These are phyloP conservation scores for Aspergillus hortae DNA, from an alignment of 2,329 filamentous ascomycete species.

Conservation along the genomic window DNA sequence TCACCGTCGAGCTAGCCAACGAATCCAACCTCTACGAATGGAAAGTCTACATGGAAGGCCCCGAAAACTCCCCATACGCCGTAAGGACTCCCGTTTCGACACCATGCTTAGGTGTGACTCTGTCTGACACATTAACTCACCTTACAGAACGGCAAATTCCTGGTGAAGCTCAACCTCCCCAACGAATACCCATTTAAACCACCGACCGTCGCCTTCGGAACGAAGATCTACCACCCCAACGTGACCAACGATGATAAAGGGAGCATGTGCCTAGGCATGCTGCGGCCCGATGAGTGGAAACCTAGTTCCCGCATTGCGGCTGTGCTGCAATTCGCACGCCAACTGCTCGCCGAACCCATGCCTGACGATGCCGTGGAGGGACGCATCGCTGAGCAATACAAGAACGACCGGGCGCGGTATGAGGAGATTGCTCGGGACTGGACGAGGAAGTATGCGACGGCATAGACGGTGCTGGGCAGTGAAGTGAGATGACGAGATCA, in stretches of 20 bases:
- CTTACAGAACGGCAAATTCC: constrained; percentile 66
- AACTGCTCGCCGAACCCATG: constrained; percentile 75
- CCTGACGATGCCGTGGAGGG: constrained; percentile 86
- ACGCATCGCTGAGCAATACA: constrained; percentile 80
- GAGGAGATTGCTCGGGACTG: constrained; percentile 73
- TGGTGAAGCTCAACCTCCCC: constrained; percentile 68
- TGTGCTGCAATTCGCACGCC: constrained; percentile 73
- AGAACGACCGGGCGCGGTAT: constrained; percentile 63
- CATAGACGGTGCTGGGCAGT: constrained; percentile 5
- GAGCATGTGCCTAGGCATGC: constrained; percentile 78
- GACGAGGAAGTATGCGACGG: constrained; percentile 66
- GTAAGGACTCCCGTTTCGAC: constrained; percentile 41
- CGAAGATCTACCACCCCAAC: constrained; percentile 95
- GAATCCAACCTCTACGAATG: constrained; percentile 66
- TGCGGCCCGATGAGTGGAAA: constrained; percentile 89
- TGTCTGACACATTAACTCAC: background rate
- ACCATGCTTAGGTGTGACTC: background rate
- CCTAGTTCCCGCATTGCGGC: constrained; percentile 71
- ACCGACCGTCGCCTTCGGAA: constrained; percentile 73
- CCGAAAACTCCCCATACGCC: constrained; percentile 61
- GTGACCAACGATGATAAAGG: constrained; percentile 82
- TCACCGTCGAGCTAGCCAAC: constrained; percentile 55
- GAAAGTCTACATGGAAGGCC: constrained; percentile 65
- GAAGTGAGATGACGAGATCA: background rate
- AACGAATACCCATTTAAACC: constrained; percentile 87